Base-by-base conservation (phyloP, 768 basidiomycete genomes). In the Suillus subalutaceus region DNA sequence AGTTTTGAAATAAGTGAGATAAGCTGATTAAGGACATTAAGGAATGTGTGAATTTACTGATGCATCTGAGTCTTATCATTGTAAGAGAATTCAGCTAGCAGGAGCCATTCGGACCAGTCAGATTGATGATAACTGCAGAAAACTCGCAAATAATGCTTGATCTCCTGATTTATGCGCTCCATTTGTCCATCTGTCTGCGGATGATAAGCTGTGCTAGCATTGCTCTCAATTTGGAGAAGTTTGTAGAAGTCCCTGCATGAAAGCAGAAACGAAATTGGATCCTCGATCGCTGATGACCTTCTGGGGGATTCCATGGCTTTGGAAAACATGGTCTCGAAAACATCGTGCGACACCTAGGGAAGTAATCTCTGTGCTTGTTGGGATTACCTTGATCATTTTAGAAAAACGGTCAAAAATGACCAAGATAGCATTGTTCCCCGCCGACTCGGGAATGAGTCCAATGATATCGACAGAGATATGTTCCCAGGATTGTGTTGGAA, bases 321-420 rank as follows among this genome's bases (percentile, higher is more conserved):
- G 4, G 23, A 65, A 70, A 0, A 66, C 38, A 13, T 66, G 23
- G 78, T 72, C 9, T 70, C 64, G 4, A 55, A 80, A 71, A 0
- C 71, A 66, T 16, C 65, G 66, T 13, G 67, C 64, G 20, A 77
- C 69, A 35, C 79, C 76, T 55, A 78, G 23, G 1, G 81, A 70
- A 15, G 69, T 70, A 44, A 78, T 69, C 9, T 65, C 68, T 26
- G 78, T 67, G 37, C 65, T 62, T 57, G 72, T 71, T 1, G 82
- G 81, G 37, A 85, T 76, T 66, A 86, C 84, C 60, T 81, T 77
- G 3, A 77, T 79, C 65, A 72, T 72, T 48, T 81, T 79, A 13
- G 81, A 79, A 41, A 85, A 69, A 10, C 4, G 43, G 16, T 62
- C 43, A 1, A 62, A n/a, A 4, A 62, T 8, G 18, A 80, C 78